Conservation (phyloP, 805 yeast genomes). For the Pichia sporocuriosa region DNA sequence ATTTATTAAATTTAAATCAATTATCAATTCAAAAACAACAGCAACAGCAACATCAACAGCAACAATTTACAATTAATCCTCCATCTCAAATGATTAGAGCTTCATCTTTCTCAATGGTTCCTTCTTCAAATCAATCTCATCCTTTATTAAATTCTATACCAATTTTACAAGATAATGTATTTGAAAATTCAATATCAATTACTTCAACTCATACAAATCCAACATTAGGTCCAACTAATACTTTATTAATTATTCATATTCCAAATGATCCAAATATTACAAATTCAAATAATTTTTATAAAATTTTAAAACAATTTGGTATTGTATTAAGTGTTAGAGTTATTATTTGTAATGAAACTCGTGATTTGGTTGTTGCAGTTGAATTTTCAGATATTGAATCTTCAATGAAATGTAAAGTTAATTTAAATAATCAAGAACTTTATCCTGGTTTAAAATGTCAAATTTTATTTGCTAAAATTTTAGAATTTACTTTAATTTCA, state of each 20-base stretch:
- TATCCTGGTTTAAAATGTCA: constrained; percentile 70
- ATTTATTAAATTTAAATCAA: not conserved
- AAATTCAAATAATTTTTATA: constrained; percentile 48
- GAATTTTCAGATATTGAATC: constrained; percentile 67
- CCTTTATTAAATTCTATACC: constrained; percentile 6
- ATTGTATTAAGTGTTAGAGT: constrained; percentile 53
- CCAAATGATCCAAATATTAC: constrained; percentile 39
- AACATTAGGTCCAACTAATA: constrained; percentile 66
- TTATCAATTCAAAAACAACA: constrained; percentile 8
- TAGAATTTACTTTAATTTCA: constrained; percentile 8
- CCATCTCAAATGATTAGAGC: constrained; percentile 15
- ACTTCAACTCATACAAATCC: constrained; percentile 71
- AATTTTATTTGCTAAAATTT: constrained; percentile 78
- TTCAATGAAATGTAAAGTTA: constrained; percentile 74
- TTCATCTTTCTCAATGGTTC: constrained; percentile 17
- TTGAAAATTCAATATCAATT: constrained; percentile 50
- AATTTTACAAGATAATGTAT: constrained; percentile 48
- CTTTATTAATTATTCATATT: constrained; percentile 71
- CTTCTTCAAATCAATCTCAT: constrained; percentile 5
- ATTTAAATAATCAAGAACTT: constrained; percentile 75
- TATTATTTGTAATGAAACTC: constrained; percentile 34
- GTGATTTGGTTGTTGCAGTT: constrained; percentile 47
- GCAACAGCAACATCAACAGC: constrained; percentile 16
- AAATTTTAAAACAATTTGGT: constrained; percentile 57
- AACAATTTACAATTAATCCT: constrained; percentile 9